A percentile compares a stretch with the other conserved stretches of the same genome.
Conservation (phyloP, 176 grass and related monocot species). For the Cymbopogon citratus region DNA sequence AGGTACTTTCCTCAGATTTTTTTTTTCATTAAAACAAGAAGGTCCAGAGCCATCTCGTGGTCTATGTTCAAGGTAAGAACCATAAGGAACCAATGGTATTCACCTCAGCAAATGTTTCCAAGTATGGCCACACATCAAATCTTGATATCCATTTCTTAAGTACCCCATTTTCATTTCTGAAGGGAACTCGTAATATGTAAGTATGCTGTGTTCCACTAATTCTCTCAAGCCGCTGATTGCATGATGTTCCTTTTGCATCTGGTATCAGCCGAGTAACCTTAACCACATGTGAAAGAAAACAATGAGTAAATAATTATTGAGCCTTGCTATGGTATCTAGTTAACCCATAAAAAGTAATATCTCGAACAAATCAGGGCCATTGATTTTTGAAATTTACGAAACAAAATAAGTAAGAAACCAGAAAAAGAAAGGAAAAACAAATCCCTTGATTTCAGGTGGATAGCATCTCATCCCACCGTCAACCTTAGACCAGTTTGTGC, state of each 20-base stretch:
- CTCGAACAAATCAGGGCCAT: not conserved
- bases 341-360: not conserved
- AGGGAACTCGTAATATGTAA: conserved; percentile 76
- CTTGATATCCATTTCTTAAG: conserved; percentile 89
- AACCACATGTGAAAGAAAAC: conserved; percentile 9
- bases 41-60: not conserved
- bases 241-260: conserved; percentile 85
- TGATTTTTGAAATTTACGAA: not conserved
- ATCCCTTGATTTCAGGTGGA: not conserved
- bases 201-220: conserved; percentile 79
- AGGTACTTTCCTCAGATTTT: not conserved
- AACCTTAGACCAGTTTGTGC: not conserved
- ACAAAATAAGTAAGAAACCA: not conserved
- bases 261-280: conserved; percentile 97
- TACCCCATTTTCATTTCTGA: conserved; percentile 76
- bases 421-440: not conserved
- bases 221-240: conserved; percentile 86
- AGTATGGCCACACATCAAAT: conserved; percentile 96
- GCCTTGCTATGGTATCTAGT: not conserved
- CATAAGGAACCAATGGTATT: conserved; percentile 8
- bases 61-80: conserved; percentile 3
- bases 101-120: conserved; percentile 80
- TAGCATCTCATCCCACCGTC: not conserved
- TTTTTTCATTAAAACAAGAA: not conserved
- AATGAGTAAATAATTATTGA: conserved; percentile 6